Evolutionary conservation across 2,329 filamentous ascomycete species (phyloP), one percentile per base, ranked within the genome.

Genomic region (Didymosphaeria variabile): DNA sequence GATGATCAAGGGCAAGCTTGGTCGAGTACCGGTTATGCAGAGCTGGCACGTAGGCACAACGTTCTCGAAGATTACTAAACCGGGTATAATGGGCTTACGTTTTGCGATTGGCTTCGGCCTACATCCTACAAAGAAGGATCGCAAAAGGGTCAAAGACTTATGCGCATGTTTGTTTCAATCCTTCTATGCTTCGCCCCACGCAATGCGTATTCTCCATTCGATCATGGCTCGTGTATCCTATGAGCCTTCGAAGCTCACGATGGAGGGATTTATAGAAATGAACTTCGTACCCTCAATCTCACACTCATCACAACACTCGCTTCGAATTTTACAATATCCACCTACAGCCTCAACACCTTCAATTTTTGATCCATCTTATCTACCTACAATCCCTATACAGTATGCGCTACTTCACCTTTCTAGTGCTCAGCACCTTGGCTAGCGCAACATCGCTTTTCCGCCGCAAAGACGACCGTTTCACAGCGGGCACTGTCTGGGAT

Each of bases 401-500:
- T 26, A 53, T 53, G 51, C 36, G 21, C 36, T 31, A n/a, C 51
- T 53, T 36, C 13, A 29, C 36, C 13, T 19, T 44, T 21, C 36
- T 53, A 0, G 21, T 19, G 19, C 51, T 53, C 36, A 23, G 21
- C 12, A 42, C 51, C 8, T 15, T 42, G 15, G 36, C 36, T 5
- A 53, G 51, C 51, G 36, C 51, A 23, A 53, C 36, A 26, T 36
- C 51, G 36, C 51, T 53, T 31, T 36, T 21, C 8, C 21, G 10
- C 36, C 21, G 36, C 15, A 8, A 40, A 53, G 36, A 44, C 36
- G 36, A 5, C 15, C 51, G 23, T 19, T 53, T 53, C 13, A 44
- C 31, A 15, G 23, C 51, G n/a, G 51, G 51, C 13, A 53, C 51
- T 53, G 34, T 42, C 21, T 53, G 51, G 51, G 36, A 53, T 21